A percentile compares a stretch with the other conserved stretches of the same genome.
Conservation (phyloP, 2,329 filamentous ascomycete species). For the Monilinia polystroma region DNA sequence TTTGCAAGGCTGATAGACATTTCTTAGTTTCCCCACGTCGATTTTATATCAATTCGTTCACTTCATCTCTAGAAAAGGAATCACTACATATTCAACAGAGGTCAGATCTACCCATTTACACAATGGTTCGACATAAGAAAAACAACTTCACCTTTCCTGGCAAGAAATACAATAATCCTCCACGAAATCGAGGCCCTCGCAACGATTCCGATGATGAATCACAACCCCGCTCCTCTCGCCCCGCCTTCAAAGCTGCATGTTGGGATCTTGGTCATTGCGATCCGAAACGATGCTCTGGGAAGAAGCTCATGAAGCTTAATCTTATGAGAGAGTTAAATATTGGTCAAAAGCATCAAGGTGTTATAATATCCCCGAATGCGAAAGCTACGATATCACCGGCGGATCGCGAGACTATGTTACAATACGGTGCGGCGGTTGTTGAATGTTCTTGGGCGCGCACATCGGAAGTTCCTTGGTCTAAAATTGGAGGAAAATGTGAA, state of each 20-base stretch:
- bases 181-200: constrained; percentile 46
- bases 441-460: constrained; percentile 97
- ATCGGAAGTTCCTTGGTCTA: constrained; percentile 83
- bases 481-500: constrained; percentile 92
- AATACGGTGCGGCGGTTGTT: constrained; percentile 90
- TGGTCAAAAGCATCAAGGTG: constrained; percentile 86
- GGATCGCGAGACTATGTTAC: constrained; percentile 77
- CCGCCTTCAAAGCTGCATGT: constrained; percentile 84
- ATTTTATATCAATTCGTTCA: constrained; percentile 13
- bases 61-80: not conserved
- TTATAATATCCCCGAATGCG: constrained; percentile 94
- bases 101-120: constrained; percentile 19
- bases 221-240: constrained; percentile 45
- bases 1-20: constrained; percentile 14
- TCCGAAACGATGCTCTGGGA: constrained; percentile 92
- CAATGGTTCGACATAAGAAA: constrained; percentile 96
- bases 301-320: constrained; percentile 86
- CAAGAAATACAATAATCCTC: constrained; percentile 64
- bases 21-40: constrained; percentile 14
- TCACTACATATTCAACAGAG: constrained; percentile 3
- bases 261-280: constrained; percentile 99
- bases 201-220: constrained; percentile 49
- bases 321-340: constrained; percentile 91
- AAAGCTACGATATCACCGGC: constrained; percentile 81
- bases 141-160: constrained; percentile 67